Evolutionary conservation across 768 basidiomycete species (phyloP).

Genomic region (Lactarius akahatsu): DNA sequence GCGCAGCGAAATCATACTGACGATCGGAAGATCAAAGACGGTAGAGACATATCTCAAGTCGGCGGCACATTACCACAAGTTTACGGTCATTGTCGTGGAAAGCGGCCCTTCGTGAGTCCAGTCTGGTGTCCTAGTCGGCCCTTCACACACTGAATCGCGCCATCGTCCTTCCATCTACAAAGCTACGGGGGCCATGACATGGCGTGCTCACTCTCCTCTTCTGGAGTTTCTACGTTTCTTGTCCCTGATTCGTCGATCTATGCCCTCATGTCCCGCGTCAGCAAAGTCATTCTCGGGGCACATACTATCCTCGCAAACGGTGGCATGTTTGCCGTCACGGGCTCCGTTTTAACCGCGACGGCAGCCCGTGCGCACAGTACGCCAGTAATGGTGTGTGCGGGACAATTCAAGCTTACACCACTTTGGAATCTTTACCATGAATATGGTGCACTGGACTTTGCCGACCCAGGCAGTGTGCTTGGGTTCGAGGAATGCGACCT

Average conservation of each 20-base stretch:
- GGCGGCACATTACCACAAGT: constrained; percentile 86
- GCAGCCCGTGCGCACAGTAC: constrained; percentile 89
- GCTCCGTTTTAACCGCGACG: constrained; percentile 79
- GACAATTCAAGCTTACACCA: constrained; percentile 95
- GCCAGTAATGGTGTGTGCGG: constrained; percentile 90
- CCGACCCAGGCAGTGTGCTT: constrained; percentile 61
- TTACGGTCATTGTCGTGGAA: constrained; percentile 94
- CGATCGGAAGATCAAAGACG: constrained; percentile 90
- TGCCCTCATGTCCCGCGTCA: constrained; percentile 94
- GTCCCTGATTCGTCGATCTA: constrained; percentile 96
- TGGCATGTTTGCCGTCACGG: constrained; percentile 88
- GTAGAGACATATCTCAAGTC: constrained; percentile 92
- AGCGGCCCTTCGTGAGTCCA: constrained; percentile 83
- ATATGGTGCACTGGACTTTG: constrained; percentile 81
- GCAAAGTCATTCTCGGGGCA: constrained; percentile 93
- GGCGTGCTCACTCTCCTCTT: constrained; percentile 75
- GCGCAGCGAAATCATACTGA: constrained; percentile 87
- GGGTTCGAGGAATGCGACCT: constrained; percentile 77
- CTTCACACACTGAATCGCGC: constrained; percentile 16
- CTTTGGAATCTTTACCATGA: constrained; percentile 87
- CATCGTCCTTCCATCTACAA: constrained; percentile 7
- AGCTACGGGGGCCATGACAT: constrained; percentile 86
- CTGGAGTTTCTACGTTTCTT: constrained; percentile 91
- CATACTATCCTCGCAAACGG: constrained; percentile 97
- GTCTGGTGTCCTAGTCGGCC: constrained; percentile 34